Evolutionary conservation across 2,329 filamentous ascomycete genomes (phyloP).

Genomic region (Fusarium beomiforme): DNA sequence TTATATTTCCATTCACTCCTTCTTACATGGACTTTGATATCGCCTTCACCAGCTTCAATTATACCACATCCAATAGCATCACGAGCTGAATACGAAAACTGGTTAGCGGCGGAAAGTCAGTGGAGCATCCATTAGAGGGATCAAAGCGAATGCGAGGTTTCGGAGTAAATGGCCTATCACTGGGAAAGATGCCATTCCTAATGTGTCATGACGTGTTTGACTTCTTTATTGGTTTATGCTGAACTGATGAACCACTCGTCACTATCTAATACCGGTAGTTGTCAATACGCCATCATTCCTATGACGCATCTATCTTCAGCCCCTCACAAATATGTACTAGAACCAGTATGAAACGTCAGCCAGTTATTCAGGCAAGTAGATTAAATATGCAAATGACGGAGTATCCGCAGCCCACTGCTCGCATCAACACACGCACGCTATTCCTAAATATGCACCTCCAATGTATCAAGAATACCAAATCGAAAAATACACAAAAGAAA

Average conservation of each 20-base stretch:
- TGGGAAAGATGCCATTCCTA: neutral
- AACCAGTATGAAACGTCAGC: neutral
- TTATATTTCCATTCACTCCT: neutral
- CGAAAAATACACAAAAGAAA: slow-evolving; percentile 15
- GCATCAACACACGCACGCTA: slow-evolving; percentile 22
- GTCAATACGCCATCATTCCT: neutral
- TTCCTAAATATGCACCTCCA: slow-evolving; percentile 33
- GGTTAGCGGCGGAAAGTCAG: slow-evolving; percentile 24
- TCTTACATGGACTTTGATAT: neutral
- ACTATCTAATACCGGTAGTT: neutral
- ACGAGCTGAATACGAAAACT: slow-evolving; percentile 30
- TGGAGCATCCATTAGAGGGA: neutral
- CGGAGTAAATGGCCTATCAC: neutral
- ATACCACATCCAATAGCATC: neutral
- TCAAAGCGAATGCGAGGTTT: slow-evolving; percentile 26
- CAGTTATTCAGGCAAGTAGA: slow-evolving; percentile 30
- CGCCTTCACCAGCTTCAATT: neutral
- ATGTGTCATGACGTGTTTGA: slow-evolving; percentile 11
- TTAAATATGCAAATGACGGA: slow-evolving; percentile 38
- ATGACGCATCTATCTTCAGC: neutral
- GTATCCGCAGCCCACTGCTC: slow-evolving; percentile 43
- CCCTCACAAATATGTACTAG: neutral
- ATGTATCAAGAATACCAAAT: slow-evolving; percentile 33
- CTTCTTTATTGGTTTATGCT: neutral
- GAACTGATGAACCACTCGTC: neutral